Base-by-base conservation (phyloP, 1,284 basidiomycete species). In the Phenoliferia sp. region DNA sequence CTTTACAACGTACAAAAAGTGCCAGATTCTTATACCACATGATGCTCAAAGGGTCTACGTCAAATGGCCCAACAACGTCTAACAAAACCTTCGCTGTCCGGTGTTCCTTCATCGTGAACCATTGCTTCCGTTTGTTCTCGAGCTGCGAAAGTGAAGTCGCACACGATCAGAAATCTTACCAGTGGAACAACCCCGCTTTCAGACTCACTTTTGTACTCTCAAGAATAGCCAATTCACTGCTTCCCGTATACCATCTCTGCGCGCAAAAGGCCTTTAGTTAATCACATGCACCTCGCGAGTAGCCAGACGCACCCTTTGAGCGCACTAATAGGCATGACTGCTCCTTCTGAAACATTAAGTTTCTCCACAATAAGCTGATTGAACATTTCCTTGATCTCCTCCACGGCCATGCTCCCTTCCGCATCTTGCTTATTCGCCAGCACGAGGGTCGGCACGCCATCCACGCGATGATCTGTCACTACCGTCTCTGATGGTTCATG, bases 351-450 rank as follows among this genome's bases (percentile, higher is more conserved):
- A 0, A 75, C 69, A 66, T 75, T 75, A 35, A 75, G 35, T 63
- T 73, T 70, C 48, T 64, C 72, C 7, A 76, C 76, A n/a, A 73
- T 72, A 32, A 70, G 73, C 61, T 69, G 57, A 50, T 76, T 76
- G 67, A 77, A 76, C 63, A 73, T 69, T 59, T 75, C 71, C 65
- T 76, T 76, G 59, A 96, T 92, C 71, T 94, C 92, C 64, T 91
- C 88, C 0, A 93, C 90, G 0, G 90, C 88, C 39, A 95, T 82
- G 69, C 88, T 89, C 5, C 83, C 80, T 0, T 88, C 85, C 6
- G 85, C 86, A 73, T 96, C 93, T 78, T 94, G 94, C 79, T 97
- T 96, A 81, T 96, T 96, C 19, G 92, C 94, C 9, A 95, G 83
- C 9, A 96, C 85, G 6, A 96, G 83, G 1, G 95, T 83, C 0